Conservation (phyloP, 163 green algal species). For the Scenedesmus sp. region DNA sequence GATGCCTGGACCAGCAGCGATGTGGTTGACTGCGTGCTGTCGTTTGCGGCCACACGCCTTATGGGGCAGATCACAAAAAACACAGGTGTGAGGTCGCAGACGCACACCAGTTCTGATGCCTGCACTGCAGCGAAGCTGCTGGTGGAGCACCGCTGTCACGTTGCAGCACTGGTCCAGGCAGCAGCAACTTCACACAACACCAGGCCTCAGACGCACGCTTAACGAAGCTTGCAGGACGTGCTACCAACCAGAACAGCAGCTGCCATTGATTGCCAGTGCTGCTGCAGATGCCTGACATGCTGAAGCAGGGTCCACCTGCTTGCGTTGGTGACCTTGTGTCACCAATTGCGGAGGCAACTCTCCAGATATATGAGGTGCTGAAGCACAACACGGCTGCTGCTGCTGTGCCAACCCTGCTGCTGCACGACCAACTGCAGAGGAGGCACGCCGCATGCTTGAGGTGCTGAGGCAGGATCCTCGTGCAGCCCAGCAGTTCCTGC, state of each 20-base stretch:
- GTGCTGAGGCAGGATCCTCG: constrained; percentile 65
- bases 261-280: too few species aligned
- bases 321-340: background rate
- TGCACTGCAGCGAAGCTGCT: too few species aligned
- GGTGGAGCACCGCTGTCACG: too few species aligned
- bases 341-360: too few species aligned
- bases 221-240: too few species aligned
- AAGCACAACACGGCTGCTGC: too few species aligned
- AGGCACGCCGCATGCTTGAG: constrained; percentile 57
- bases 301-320: background rate
- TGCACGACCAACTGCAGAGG: background rate
- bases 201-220: too few species aligned
- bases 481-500: constrained; percentile 80
- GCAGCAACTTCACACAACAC: background rate
- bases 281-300: too few species aligned
- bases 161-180: too few species aligned
- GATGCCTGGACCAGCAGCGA: constrained; percentile 83
- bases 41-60: constrained; percentile 77
- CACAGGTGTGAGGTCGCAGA: background rate
- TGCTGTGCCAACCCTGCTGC: background rate
- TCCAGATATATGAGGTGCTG: too few species aligned
- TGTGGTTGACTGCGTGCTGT: constrained; percentile 89
- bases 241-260: too few species aligned
- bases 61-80: constrained; percentile 64
- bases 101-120: too few species aligned